Evolutionary conservation across 2,329 filamentous ascomycete species (phyloP).

Genomic region (Aspergillus ruber): DNA sequence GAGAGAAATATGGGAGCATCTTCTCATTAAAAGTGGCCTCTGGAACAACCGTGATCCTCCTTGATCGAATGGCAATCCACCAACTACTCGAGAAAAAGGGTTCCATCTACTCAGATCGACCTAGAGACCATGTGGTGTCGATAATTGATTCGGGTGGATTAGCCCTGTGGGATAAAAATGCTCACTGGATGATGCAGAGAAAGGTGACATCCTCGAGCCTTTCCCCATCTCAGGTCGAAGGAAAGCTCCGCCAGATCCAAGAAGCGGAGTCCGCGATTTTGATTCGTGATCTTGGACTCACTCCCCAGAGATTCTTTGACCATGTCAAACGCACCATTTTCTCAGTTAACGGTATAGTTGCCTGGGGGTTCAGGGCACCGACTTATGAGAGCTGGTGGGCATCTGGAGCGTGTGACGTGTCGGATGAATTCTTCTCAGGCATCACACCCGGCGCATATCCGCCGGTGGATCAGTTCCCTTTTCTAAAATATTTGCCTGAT

Average conservation of each 20-base stretch:
- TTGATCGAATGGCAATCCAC: not conserved
- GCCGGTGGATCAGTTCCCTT: not conserved
- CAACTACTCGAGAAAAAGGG: constrained; percentile 1
- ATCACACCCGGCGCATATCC: not conserved
- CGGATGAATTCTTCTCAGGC: constrained; percentile 1
- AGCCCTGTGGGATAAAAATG: constrained; percentile 1
- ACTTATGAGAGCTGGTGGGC: constrained; percentile 1
- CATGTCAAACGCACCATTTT: not conserved
- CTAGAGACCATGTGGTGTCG: not conserved
- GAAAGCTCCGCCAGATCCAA: not conserved
- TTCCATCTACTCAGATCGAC: constrained; percentile 1
- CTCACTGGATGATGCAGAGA: not conserved
- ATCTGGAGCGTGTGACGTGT: not conserved
- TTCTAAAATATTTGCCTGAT: not conserved
- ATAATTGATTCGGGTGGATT: constrained; percentile 1
- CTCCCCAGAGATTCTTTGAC: constrained; percentile 1
- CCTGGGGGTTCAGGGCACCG: not conserved
- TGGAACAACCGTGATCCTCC: not conserved
- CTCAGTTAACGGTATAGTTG: not conserved
- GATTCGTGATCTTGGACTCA: not conserved
- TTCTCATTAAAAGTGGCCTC: constrained; percentile 1
- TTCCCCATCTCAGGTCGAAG: not conserved
- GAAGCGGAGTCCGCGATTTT: not conserved
- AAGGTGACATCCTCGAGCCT: constrained; percentile 1
- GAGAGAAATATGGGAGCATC: not conserved